A percentile compares a stretch with the other conserved stretches of the same genome.
These are phyloP conservation scores for Santalum album DNA, from an alignment of 164 flowering plant species.

Conservation along the genomic window DNA sequence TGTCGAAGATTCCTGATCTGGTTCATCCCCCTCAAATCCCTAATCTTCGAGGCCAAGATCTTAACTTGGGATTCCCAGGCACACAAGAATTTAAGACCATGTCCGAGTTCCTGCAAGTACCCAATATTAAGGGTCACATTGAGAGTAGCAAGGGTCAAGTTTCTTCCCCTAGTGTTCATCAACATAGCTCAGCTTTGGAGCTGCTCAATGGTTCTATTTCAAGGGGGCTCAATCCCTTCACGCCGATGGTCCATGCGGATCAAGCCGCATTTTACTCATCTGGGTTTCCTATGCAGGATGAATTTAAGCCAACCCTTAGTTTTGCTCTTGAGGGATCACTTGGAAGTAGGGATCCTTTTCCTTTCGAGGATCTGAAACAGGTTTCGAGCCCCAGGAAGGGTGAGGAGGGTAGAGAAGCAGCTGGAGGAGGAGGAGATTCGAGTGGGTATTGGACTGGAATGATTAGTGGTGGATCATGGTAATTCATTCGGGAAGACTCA, in stretches of 20 bases:
- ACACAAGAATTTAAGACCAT: slow-evolving; percentile 27
- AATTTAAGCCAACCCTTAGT: slow-evolving; percentile 45
- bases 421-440: too few relatives aligned
- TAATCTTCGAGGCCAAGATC: slow-evolving; percentile 49
- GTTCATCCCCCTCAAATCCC: slow-evolving; percentile 29
- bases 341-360: slow-evolving; percentile 40
- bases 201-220: slow-evolving; percentile 35
- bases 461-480: slow-evolving; percentile 84
- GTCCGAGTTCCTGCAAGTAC: slow-evolving; percentile 33
- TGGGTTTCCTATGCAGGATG: slow-evolving; percentile 45
- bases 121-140: slow-evolving; percentile 18
- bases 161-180: slow-evolving; percentile 6
- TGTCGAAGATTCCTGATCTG: slow-evolving; percentile 29
- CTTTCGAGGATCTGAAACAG: slow-evolving; percentile 68
- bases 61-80: slow-evolving; percentile 42
- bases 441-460: slow-evolving; percentile 90
- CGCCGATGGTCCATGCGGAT: slow-evolving; percentile 39
- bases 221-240: slow-evolving; percentile 51
- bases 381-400: slow-evolving; percentile 22
- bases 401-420: slow-evolving; percentile 24
- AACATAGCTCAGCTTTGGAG: slow-evolving; percentile 35
- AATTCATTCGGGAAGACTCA: too few relatives aligned
- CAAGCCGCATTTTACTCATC: slow-evolving; percentile 28
- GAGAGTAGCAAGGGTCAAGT: slow-evolving; percentile 13
- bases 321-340: slow-evolving; percentile 61